Evolutionary conservation across 192 early-diverging fungal species (phyloP), one percentile per base, ranked within the genome.

Genomic region (Entomortierella chlamydospora): DNA sequence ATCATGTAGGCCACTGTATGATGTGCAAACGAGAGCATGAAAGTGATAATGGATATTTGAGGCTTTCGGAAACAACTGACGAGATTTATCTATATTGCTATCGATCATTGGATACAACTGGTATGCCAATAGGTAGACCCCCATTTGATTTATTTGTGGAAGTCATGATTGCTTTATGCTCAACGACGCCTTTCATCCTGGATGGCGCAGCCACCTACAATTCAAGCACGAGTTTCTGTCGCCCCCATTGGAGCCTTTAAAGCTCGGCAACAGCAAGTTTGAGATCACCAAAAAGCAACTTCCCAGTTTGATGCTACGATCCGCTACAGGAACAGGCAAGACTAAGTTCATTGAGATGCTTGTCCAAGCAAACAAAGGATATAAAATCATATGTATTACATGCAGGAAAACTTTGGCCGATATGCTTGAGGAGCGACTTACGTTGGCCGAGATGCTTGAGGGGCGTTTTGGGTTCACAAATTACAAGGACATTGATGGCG

Each of bases 231-330:
- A 31, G 22, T 57, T n/a, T 45, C 63, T 54, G 11, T 5, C 64
- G 30, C 54, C 54, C 26, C 49, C 34, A 5, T n/a, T n/a, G n/a
- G n/a, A n/a, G n/a, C n/a, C n/a, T n/a, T n/a, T n/a, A n/a, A 23
- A 33, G 15, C 56, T 18, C 20, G 10, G 33, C 33, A 2, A 37
- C 7, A 1, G 56, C 30, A 37, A 57, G 56, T 37, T 7, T 9
- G 18, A 57, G 7, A 34, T 20, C 23, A 20, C 28, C 2, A 11
- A 30, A 0, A 60, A 53, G 22, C 57, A 34, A 23, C 47, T 26
- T 22, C 57, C 47, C 25, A 70, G 68, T 54, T 45, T 70, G 58
- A 29, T 70, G 49, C 29, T 61, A 54, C 57, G 34, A 28, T 61
- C 37, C 20, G 49, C 10, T 22, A 61, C 58, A 25, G 68, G 68